Percentiles rank a stretch among this genome's conserved stretches.
Evolutionary conservation across 75 land plant genomes (phyloP).

Genomic region (Pinus tabuliformis): DNA sequence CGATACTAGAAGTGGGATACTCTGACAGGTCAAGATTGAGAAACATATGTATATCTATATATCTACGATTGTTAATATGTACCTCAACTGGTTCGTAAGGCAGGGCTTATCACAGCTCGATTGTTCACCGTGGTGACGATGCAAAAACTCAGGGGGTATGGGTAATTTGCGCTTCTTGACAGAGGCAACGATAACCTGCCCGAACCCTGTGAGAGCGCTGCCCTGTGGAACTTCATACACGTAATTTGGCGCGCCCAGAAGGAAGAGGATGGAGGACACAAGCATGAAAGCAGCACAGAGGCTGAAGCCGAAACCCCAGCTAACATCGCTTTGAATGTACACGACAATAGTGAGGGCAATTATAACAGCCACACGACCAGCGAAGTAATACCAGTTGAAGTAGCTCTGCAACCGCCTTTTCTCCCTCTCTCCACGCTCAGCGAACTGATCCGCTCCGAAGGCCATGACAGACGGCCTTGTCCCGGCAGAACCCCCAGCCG

Average conservation of each 20-base stretch:
- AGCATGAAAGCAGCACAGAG: conserved; percentile 10
- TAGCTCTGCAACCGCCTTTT: conserved; percentile 9
- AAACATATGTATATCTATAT: too few species aligned
- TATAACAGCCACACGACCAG: background rate
- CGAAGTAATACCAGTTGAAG: conserved; percentile 25
- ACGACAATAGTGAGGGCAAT: conserved; percentile 8
- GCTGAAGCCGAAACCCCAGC: conserved; percentile 23
- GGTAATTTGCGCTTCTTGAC: conserved; percentile 7
- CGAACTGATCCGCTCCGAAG: conserved; percentile 11
- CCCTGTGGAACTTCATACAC: conserved; percentile 3
- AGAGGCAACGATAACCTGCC: conserved; percentile 23
- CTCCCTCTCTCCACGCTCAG: background rate
- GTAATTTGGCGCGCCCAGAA: conserved; percentile 11
- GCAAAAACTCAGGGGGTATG: conserved; percentile 14
- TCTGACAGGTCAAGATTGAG: too few species aligned
- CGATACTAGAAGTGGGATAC: too few species aligned
- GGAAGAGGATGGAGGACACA: conserved; percentile 7
- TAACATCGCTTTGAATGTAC: conserved; percentile 29
- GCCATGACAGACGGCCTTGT: conserved; percentile 2
- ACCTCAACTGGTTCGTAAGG: conserved; percentile 40
- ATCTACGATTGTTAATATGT: background rate
- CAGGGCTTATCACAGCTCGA: conserved; percentile 9
- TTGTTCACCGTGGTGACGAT: conserved; percentile 18
- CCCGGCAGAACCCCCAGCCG: background rate
- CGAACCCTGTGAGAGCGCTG: conserved; percentile 22